Evolutionary conservation across 2,329 filamentous ascomycete species (phyloP).

Genomic region (Beauveria varroae): DNA sequence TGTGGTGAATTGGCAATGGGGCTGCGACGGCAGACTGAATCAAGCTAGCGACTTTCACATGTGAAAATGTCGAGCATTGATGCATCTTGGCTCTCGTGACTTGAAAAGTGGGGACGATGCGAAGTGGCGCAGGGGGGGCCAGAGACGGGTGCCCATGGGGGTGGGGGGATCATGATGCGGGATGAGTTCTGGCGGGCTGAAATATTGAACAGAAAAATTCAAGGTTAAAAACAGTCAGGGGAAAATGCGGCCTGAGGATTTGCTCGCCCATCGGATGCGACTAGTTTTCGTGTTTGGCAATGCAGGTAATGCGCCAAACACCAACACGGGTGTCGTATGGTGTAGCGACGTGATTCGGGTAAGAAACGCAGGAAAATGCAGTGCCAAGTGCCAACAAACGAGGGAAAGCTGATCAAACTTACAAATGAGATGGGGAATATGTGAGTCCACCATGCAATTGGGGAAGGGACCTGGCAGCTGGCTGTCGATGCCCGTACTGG

Average conservation of each 20-base stretch:
- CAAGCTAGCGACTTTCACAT: slow-evolving; percentile 14
- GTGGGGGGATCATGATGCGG: slow-evolving; percentile 14
- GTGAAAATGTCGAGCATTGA: slow-evolving; percentile 15
- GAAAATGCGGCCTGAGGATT: neutral
- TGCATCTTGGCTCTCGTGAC: slow-evolving; percentile 12
- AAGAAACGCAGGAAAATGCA: neutral
- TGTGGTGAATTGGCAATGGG: neutral
- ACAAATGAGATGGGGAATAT: slow-evolving; percentile 35
- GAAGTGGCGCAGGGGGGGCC: slow-evolving; percentile 2
- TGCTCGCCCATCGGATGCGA: neutral
- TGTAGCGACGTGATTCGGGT: neutral
- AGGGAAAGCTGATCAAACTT: slow-evolving; percentile 4
- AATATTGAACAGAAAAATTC: neutral
- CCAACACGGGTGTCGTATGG: neutral
- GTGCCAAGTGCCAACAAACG: neutral
- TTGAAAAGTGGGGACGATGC: slow-evolving; percentile 8
- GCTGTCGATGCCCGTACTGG: slow-evolving; percentile 21
- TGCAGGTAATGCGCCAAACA: neutral
- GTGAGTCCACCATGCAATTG: slow-evolving; percentile 30
- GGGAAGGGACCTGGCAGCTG: slow-evolving; percentile 18
- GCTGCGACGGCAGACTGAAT: neutral
- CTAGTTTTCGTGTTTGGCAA: neutral
- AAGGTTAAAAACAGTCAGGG: neutral
- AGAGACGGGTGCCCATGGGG: slow-evolving; percentile 12
- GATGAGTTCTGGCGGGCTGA: neutral